Conservation (phyloP, 345 rosid species). For the Boechera retrofracta region DNA sequence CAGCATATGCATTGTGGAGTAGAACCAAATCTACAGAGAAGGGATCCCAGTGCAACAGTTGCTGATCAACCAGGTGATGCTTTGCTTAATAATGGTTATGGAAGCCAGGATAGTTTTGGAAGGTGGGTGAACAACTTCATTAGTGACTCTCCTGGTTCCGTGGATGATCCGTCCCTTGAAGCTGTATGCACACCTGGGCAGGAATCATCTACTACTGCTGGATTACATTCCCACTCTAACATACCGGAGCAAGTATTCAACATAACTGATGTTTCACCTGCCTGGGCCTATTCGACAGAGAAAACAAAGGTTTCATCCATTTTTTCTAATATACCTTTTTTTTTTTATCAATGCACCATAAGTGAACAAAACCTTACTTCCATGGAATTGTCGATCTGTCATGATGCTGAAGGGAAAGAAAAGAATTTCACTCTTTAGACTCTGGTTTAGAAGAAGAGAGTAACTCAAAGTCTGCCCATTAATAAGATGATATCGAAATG, state of each 20-base stretch:
- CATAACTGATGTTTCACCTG: constrained; percentile 84
- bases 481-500: not conserved
- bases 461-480: constrained; percentile 4
- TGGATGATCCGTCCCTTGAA: constrained; percentile 56
- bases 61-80: constrained; percentile 48
- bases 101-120: constrained; percentile 92
- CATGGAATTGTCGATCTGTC: not conserved
- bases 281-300: constrained; percentile 80
- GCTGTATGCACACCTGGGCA: constrained; percentile 55
- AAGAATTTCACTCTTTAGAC: constrained; percentile 2
- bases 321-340: not conserved
- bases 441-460: constrained; percentile 8
- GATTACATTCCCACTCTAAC: constrained; percentile 44
- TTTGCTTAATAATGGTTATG: constrained; percentile 55
- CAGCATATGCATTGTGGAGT: constrained; percentile 41
- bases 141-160: constrained; percentile 60
- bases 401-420: constrained; percentile 23
- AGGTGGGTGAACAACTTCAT: constrained; percentile 74
- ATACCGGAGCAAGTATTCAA: constrained; percentile 64
- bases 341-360: not conserved
- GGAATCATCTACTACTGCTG: constrained; percentile 49
- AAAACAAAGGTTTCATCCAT: constrained; percentile 73
- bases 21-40: constrained; percentile 41
- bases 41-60: constrained; percentile 44
- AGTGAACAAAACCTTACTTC: constrained; percentile 18